phyloP scores from a whole-genome alignment of 2,329 filamentous ascomycete species.

The Sporothrix pseudoabietina region DNA sequence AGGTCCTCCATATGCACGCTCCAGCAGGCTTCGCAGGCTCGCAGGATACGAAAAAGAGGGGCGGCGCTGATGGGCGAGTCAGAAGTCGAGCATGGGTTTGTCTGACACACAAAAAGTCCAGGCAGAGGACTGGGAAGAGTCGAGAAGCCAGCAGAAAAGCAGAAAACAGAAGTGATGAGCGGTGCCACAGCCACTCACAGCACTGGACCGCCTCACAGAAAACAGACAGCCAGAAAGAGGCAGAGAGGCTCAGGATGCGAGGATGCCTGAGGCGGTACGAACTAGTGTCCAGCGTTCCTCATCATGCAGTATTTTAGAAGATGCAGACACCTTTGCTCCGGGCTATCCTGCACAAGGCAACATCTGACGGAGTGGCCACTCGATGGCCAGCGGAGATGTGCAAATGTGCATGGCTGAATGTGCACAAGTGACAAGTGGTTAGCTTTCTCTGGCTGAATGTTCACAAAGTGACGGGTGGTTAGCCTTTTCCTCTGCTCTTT shows the following conservation, averaged over 20 bases:
- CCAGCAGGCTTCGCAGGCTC: neutral
- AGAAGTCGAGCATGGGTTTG: conserved; percentile 29
- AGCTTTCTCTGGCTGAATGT: neutral
- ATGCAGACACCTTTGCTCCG: neutral
- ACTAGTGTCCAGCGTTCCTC: neutral
- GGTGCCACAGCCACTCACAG: conserved; percentile 31
- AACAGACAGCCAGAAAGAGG: neutral
- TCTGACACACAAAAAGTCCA: conserved; percentile 32
- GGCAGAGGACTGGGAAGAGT: conserved; percentile 4
- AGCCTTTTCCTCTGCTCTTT: neutral
- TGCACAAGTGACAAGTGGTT: neutral
- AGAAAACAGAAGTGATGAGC: conserved; percentile 21
- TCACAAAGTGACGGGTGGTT: neutral
- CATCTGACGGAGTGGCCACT: neutral
- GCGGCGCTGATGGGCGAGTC: conserved; percentile 27
- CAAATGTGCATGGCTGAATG: neutral
- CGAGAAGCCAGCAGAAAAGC: neutral
- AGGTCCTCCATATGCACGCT: neutral
- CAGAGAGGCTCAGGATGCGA: neutral
- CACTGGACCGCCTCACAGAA: neutral
- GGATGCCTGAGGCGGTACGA: neutral
- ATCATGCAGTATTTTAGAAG: conserved; percentile 13
- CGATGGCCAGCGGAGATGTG: neutral
- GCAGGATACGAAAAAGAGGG: conserved; percentile 7
- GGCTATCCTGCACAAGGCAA: conserved; percentile 11